Percentiles rank a stretch among this genome's conserved stretches.
Conservation (phyloP, 345 rosid species). For the Laguncularia racemosa region DNA sequence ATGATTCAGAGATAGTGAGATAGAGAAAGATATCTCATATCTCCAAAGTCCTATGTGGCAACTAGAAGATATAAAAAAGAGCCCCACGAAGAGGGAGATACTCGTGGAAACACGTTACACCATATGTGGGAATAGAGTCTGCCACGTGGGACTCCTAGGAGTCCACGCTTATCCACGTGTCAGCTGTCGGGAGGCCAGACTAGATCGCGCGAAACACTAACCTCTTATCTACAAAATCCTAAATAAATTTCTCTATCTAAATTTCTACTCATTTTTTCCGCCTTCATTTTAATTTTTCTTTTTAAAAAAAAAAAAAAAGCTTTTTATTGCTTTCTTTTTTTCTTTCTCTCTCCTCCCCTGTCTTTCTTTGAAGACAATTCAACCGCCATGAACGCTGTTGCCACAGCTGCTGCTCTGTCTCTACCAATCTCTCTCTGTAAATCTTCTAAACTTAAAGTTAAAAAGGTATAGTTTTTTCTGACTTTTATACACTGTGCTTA, state of each 20-base stretch:
- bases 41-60: constrained; percentile 60
- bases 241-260: constrained; percentile 7
- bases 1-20: background rate
- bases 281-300: constrained; percentile 2
- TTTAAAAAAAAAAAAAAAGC: too few species aligned
- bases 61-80: constrained; percentile 8
- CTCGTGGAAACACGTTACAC: background rate
- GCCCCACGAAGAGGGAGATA: constrained; percentile 8
- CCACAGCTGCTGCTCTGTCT: constrained; percentile 61
- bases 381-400: constrained; percentile 72
- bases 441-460: constrained; percentile 38
- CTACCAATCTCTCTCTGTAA: constrained; percentile 54
- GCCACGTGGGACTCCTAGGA: constrained; percentile 39
- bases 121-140: constrained; percentile 44
- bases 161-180: constrained; percentile 53
- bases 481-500: background rate
- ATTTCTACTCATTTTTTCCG: background rate
- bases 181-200: constrained; percentile 43
- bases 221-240: constrained; percentile 71
- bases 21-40: constrained; percentile 40
- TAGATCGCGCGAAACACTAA: constrained; percentile 57
- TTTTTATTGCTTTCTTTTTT: background rate
- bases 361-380: constrained; percentile 5
- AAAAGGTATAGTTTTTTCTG: constrained; percentile 41
- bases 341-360: background rate